Conservation (phyloP, 176 grass and related monocot genomes). For the Paspalum vaginatum region DNA sequence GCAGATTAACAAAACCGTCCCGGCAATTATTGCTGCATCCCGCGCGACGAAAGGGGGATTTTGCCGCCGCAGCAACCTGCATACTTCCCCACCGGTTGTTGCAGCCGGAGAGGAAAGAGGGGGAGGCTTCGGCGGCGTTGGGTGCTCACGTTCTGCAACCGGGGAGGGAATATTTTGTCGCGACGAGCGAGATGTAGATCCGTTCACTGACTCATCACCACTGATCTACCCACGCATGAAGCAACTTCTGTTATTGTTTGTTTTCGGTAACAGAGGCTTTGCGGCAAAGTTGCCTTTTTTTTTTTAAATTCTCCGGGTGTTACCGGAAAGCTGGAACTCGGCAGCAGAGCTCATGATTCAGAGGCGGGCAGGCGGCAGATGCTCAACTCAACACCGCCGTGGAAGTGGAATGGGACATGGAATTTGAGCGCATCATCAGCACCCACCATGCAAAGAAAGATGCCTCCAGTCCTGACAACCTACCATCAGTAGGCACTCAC, state of each 20-base stretch:
- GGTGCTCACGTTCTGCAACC: constrained; percentile 32
- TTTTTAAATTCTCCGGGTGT: background rate
- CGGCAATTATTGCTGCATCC: background rate
- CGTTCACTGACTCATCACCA: background rate
- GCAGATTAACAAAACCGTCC: constrained; percentile 18
- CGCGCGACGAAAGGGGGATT: background rate
- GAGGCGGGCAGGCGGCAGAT: background rate
- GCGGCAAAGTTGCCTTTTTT: constrained; percentile 29
- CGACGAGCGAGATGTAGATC: constrained; percentile 29
- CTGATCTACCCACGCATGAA: background rate
- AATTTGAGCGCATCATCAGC: background rate
- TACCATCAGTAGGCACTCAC: constrained; percentile 1
- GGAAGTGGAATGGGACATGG: background rate
- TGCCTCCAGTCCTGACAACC: constrained; percentile 11
- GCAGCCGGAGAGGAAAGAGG: background rate
- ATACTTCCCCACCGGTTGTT: no score
- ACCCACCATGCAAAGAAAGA: constrained; percentile 35
- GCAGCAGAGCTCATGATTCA: constrained; percentile 17
- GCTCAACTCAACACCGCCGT: constrained; percentile 25
- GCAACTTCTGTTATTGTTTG: background rate
- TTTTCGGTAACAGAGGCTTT: background rate
- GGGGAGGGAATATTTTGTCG: constrained; percentile 39
- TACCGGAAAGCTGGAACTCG: background rate
- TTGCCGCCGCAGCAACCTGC: background rate
- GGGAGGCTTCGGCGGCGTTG: background rate